phyloP scores from a whole-genome alignment of 306 rosid genomes.

The Lathyrus sativus region DNA sequence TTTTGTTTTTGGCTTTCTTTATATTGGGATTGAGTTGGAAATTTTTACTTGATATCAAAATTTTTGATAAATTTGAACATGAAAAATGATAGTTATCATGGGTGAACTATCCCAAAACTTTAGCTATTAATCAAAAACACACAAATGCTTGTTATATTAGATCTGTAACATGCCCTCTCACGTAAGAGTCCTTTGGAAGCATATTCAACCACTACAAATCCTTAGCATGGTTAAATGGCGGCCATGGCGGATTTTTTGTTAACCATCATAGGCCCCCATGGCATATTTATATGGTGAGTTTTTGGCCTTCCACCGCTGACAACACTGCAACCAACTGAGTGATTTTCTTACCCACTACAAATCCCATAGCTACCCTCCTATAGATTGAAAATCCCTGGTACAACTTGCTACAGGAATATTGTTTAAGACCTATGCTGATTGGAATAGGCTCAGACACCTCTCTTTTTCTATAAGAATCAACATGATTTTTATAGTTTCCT shows the following conservation, averaged over 20 bases:
- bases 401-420: neutral
- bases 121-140: neutral
- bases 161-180: neutral
- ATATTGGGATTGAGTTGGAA: too few relatives aligned
- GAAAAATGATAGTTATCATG: neutral
- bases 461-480: neutral
- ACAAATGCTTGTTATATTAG: neutral
- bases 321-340: neutral
- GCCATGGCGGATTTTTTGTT: neutral
- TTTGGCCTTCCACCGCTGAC: neutral
- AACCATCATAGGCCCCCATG: neutral
- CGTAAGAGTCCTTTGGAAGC: neutral
- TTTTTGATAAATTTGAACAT: neutral
- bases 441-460: neutral
- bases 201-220: neutral
- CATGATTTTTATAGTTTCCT: neutral
- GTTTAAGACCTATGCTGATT: neutral
- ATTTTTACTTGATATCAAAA: too few relatives aligned
- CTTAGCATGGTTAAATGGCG: neutral
- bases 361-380: neutral
- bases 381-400: neutral
- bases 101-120: neutral
- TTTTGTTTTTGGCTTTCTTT: too few relatives aligned
- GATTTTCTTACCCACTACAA: neutral
- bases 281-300: neutral